Conservation (phyloP, 2,329 filamentous ascomycete genomes). For the Pyrenophora tritici-repentis region DNA sequence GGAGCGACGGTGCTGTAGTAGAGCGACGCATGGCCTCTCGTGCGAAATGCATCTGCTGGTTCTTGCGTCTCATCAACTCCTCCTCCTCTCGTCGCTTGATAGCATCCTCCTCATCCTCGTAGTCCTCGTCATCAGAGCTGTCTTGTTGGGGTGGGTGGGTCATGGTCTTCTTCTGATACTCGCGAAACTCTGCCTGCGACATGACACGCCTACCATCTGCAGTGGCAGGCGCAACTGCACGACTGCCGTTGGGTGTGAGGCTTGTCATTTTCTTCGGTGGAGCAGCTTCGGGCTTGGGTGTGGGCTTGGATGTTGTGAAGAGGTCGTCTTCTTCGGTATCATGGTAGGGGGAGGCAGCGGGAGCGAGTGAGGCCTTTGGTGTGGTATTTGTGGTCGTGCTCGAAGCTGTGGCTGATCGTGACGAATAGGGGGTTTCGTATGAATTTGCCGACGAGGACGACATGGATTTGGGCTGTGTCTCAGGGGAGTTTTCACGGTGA, state of each 20-base stretch:
- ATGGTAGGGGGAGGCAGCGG: conserved; percentile 21
- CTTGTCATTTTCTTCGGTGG: conserved; percentile 12
- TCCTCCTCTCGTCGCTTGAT: conserved; percentile 42
- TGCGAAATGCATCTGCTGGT: conserved; percentile 42
- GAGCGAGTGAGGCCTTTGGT: conserved; percentile 33
- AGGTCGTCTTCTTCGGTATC: conserved; percentile 40
- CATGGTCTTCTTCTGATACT: conserved; percentile 35
- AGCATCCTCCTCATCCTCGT: conserved; percentile 47
- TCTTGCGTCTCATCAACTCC: conserved; percentile 38
- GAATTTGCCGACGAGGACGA: conserved; percentile 40
- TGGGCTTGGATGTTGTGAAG: conserved; percentile 28
- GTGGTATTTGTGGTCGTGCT: conserved; percentile 37
- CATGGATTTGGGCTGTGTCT: conserved; percentile 30
- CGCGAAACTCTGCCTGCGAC: conserved; percentile 42
- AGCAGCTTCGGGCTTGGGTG: conserved; percentile 10
- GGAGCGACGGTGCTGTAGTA: conserved; percentile 33
- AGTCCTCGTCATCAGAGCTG: conserved; percentile 42
- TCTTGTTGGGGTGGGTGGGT: conserved; percentile 32
- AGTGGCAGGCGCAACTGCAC: conserved; percentile 15
- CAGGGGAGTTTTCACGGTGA: conserved; percentile 28
- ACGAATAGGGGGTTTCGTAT: conserved; percentile 41
- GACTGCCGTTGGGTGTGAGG: conserved; percentile 14
- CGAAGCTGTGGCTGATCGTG: conserved; percentile 32
- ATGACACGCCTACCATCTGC: conserved; percentile 34
- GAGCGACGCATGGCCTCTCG: conserved; percentile 44